Evolutionary conservation across 1,284 basidiomycete genomes (phyloP), one percentile per base, ranked within the genome.

Genomic region (Pseudozyma pruni): DNA sequence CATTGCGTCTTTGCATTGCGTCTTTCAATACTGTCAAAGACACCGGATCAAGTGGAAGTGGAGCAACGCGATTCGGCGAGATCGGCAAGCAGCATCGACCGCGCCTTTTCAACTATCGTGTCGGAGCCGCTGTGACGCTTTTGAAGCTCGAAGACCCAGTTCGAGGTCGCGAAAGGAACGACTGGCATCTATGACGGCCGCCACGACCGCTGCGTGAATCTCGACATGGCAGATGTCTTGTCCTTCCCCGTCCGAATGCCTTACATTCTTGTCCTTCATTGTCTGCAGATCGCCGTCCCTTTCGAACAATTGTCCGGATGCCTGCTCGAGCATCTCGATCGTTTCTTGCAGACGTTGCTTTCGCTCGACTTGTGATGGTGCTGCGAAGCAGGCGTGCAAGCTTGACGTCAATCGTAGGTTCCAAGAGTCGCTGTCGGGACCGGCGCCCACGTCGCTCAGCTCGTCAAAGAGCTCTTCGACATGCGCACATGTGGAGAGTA

Each of bases 361-460:
- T 20, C 38, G 51, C 19, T 42, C 29, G 9, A 23, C 25, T 2
- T 25, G 16, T 10, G 43, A 22, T 4, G 52, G 35, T 6, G 51
- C 50, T 7, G 48, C 17, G 33, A 46, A 38, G 19, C 54, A 54
- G 17, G 51, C 55, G n/a, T 55, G 51, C 29, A 57, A 25, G 33
- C 29, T 35, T 19, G 59, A 22, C 6, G 47, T 44, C 19, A 72
- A 19, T 1, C 46, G 45, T 40, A 72, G 19, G 5, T 50, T 51
- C 69, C 63, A 72, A 1, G 68, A 50, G 17, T 61, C 57, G 13
- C 33, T 27, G 44, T 67, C 59, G 10, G 63, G 54, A 20, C 67
- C 58, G 27, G 41, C 63, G 14, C 40, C 51, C 7, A 67, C 29
- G 8, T 55, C 58, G 16, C 22, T 29, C 27, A 72, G 39, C 44